Conservation (phyloP, 345 rosid genomes). For the Carallia pectinifolia region DNA sequence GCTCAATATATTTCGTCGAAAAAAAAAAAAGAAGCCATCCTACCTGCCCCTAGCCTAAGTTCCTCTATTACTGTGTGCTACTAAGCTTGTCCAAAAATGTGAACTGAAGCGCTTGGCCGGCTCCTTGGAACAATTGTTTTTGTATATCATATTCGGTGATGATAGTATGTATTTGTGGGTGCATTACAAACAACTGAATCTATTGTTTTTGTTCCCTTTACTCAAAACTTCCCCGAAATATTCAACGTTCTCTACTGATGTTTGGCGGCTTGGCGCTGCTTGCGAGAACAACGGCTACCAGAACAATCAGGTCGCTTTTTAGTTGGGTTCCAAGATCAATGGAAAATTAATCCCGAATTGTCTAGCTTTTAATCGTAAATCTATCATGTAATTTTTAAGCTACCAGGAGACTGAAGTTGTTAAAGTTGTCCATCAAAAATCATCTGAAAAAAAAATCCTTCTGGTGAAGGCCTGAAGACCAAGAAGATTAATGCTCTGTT, state of each 20-base stretch:
- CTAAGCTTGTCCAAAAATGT: too few species aligned
- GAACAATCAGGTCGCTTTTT: too few species aligned
- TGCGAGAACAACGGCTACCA: constrained; percentile 33
- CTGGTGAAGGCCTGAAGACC: too few species aligned
- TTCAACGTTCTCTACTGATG: constrained; percentile 40
- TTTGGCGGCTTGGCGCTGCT: constrained; percentile 38
- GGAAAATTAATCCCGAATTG: too few species aligned
- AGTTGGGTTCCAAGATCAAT: too few species aligned
- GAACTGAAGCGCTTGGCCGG: not conserved
- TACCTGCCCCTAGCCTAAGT: not conserved
- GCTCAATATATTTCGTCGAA: too few species aligned
- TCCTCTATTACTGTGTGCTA: not conserved
- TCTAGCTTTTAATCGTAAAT: too few species aligned
- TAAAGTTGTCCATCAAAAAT: too few species aligned
- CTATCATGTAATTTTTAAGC: too few species aligned
- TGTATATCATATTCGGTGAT: constrained; percentile 17
- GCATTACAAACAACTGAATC: constrained; percentile 27
- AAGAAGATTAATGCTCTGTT: too few species aligned
- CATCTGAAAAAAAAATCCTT: too few species aligned
- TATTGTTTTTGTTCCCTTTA: constrained; percentile 22
- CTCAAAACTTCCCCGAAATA: constrained; percentile 33
- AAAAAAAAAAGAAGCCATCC: not conserved
- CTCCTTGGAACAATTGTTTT: constrained; percentile 14
- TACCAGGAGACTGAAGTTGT: too few species aligned
- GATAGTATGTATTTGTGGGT: not conserved